phyloP scores from a whole-genome alignment of 345 rosid species.

The Mallotus nudiflorus region DNA sequence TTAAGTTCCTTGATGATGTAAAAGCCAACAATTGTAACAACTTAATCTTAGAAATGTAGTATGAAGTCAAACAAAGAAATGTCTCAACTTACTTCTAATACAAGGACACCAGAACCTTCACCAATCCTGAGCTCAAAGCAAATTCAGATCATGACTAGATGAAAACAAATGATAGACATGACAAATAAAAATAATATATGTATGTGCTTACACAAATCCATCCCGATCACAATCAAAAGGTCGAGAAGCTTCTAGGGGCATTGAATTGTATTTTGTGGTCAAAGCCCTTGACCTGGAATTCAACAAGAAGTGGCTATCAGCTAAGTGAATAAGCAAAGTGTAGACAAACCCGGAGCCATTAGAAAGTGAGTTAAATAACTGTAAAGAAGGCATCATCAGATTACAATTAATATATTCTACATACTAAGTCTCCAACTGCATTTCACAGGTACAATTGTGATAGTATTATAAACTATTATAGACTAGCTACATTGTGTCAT shows the following conservation, averaged over 20 bases:
- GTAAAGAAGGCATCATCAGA: slow-evolving; percentile 2
- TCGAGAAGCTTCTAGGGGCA: slow-evolving; percentile 85
- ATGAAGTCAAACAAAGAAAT: slow-evolving; percentile 5
- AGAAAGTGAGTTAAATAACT: background rate
- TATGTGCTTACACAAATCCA: slow-evolving; percentile 88
- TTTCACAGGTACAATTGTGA: background rate
- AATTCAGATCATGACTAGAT: slow-evolving; percentile 15
- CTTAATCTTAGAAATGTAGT: background rate
- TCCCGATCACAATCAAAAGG: slow-evolving; percentile 93
- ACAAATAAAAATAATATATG: slow-evolving; percentile 17
- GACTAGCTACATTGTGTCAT: background rate
- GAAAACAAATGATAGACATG: background rate
- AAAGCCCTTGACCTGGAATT: slow-evolving; percentile 79
- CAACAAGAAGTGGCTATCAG: slow-evolving; percentile 12
- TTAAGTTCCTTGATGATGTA: slow-evolving; percentile 60
- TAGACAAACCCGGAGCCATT: background rate
- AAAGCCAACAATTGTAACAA: slow-evolving; percentile 10
- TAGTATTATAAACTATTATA: background rate
- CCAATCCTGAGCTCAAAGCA: slow-evolving; percentile 69
- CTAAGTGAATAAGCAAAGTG: background rate
- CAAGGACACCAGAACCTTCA: slow-evolving; percentile 85
- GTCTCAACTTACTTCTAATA: slow-evolving; percentile 70
- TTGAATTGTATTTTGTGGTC: slow-evolving; percentile 71
- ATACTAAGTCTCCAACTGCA: background rate
- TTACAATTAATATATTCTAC: slow-evolving; percentile 11